Base-by-base conservation (phyloP, 495 filamentous ascomycete genomes). In the Glarea lozoyensis region DNA sequence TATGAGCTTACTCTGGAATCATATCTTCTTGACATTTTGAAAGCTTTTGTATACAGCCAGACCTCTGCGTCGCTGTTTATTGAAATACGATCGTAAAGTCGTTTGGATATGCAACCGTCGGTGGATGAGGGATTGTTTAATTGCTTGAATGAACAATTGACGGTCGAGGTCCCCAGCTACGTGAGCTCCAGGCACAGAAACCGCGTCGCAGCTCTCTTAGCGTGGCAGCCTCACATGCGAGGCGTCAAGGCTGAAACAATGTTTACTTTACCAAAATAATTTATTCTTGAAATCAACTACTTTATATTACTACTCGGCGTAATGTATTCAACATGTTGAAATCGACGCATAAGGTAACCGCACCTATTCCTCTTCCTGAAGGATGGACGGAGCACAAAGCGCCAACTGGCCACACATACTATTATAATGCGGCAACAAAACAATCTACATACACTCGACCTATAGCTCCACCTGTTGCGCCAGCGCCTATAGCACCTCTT, bases 331-430 rank as follows among this genome's bases (percentile, higher is more conserved):
- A 37, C 2, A 81, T 81, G 80, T 53, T 83, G 37, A 81, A 80
- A 39, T 81, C 78, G 0, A 83, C 80, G 5, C 71, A 81, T 58
- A 73, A 70, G 42, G 68, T 72, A 10, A 48, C 46, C n/a, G 54
- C 49, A n/a, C 48, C 65, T 23, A 67, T 70, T 37, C 79, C 84
- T 13, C 66, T 95, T 2, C 79, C 81, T 6, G 71, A 78, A 17
- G 90, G 86, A 17, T 97, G 89, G 89, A 86, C 86, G 19, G 86
- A 94, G 61, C 88, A 96, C 63, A 88, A 83, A 68, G 86, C 90
- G 44, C 88, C 88, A 12, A 81, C 84, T 43, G 88, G 89, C 4
- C 88, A 93, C 56, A 69, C 74, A 11, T 96, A 94, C 63, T 95
- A 89, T 59, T 92, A 93, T 65, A 84, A 94, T 64, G 66, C 78